phyloP scores from a whole-genome alignment of 768 basidiomycete species.

The Podaxis sp. region DNA sequence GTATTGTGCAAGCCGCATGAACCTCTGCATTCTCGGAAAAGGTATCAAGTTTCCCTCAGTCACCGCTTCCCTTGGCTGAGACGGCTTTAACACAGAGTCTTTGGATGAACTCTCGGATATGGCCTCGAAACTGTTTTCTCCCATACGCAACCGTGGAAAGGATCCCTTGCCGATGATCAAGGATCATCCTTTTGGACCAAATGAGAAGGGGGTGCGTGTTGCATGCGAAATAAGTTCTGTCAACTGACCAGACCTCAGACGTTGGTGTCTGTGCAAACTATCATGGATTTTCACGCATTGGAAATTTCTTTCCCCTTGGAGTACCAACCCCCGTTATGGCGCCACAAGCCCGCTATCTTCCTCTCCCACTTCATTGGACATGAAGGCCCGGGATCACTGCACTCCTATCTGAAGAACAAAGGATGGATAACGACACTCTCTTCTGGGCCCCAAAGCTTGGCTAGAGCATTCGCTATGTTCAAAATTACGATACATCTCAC shows the following conservation, averaged over 20 bases:
- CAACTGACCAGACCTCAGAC: constrained; percentile 39
- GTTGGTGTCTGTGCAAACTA: constrained; percentile 80
- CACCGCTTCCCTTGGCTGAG: not conserved
- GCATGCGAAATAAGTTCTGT: not conserved
- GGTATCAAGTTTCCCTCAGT: constrained; percentile 36
- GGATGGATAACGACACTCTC: constrained; percentile 81
- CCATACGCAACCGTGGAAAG: constrained; percentile 58
- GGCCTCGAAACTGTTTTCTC: constrained; percentile 65
- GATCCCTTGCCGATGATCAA: constrained; percentile 57
- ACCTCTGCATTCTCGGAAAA: constrained; percentile 73
- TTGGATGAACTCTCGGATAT: constrained; percentile 66
- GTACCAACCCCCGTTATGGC: constrained; percentile 70
- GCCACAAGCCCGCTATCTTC: constrained; percentile 72
- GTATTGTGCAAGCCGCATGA: constrained; percentile 83
- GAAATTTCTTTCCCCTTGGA: constrained; percentile 80
- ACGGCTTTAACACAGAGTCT: constrained; percentile 45
- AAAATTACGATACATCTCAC: constrained; percentile 82
- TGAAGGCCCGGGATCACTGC: constrained; percentile 88
- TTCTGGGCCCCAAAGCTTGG: constrained; percentile 65
- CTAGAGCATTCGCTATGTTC: constrained; percentile 85
- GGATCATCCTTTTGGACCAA: constrained; percentile 73
- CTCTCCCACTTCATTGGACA: constrained; percentile 84
- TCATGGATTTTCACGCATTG: constrained; percentile 81
- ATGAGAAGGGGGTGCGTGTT: constrained; percentile 63
- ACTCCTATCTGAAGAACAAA: constrained; percentile 84